Evolutionary conservation across 495 filamentous ascomycete genomes (phyloP), one percentile per base, ranked within the genome.

Genomic region (Neurospora terricola): DNA sequence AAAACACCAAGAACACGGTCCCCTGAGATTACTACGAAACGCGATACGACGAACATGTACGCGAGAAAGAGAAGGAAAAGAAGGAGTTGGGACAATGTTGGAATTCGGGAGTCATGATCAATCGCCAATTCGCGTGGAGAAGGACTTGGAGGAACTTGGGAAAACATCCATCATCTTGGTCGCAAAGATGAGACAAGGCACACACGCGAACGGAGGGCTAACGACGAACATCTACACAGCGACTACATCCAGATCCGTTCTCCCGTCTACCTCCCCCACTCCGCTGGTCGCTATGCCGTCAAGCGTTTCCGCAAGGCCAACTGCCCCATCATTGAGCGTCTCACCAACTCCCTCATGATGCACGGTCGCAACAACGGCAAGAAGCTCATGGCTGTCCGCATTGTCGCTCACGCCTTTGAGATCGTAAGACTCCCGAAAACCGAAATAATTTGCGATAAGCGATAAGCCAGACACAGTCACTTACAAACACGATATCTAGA

Each of bases 281-380:
- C 96, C 76, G 96, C 96, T 80, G 96, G 96, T 83, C 94, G 96
- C 81, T 98, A 98, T 88, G 96, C 96, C 83, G 90, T 91, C 85
- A 99, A 99, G 92, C 92, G 96, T 79, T 99, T 99, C 93, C 91
- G 96, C 87, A 99, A 99, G 90, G 94, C 96, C 82, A 94, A 98
- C 90, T 98, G 96, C 91, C 96, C 96, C 78, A 98, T 99, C 90
- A 97, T 99, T 80, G 96, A 99, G 92, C 95, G 96, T 83, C 91
- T 99, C 74, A 98, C 96, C 87, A 99, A 99, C 90, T 98, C 96
- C 36, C 90, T 99, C 79, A 99, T 99, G 96, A 98, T 98, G 96
- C 97, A 99, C 90, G 96, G 96, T 83, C 96, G 96, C 86, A 99
- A 99, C 91, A 98, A 97, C 92, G 96, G 96, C 86, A 99, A 99